phyloP scores from a whole-genome alignment of 2,329 filamentous ascomycete species.

The Calonectria crousiana region DNA sequence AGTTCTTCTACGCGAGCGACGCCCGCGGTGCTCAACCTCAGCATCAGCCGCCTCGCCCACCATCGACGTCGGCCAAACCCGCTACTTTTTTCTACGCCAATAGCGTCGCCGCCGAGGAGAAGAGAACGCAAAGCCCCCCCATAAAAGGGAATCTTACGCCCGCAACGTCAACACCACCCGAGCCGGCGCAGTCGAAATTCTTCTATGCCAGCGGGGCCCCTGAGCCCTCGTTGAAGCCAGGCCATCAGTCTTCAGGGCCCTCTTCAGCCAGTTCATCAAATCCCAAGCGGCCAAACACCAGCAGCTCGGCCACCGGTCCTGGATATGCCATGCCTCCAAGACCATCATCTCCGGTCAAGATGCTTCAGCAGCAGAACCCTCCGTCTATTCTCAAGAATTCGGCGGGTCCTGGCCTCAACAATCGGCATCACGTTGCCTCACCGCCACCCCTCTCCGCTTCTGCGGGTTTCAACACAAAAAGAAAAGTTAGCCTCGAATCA shows the following conservation, averaged over 20 bases:
- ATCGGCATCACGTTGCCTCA: constrained; percentile 50
- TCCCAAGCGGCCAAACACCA: constrained; percentile 58
- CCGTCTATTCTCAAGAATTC: constrained; percentile 37
- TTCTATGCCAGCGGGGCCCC: constrained; percentile 79
- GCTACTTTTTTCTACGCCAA: constrained; percentile 71
- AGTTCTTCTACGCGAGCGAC: constrained; percentile 95
- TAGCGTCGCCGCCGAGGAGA: constrained; percentile 56
- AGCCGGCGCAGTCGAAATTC: constrained; percentile 71
- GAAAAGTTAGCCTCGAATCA: constrained; percentile 58
- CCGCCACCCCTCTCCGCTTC: constrained; percentile 52
- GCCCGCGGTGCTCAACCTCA: constrained; percentile 64
- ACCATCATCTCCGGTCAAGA: constrained; percentile 66
- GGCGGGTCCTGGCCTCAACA: constrained; percentile 30
- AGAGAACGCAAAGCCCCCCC: constrained; percentile 49
- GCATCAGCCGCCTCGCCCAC: constrained; percentile 44
- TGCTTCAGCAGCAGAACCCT: constrained; percentile 36
- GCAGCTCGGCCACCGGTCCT: constrained; percentile 40
- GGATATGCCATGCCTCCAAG: constrained; percentile 49
- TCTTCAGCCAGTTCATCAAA: constrained; percentile 60
- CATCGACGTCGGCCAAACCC: constrained; percentile 58
- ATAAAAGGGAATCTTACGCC: constrained; percentile 49
- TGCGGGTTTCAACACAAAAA: constrained; percentile 46
- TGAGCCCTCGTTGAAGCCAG: constrained; percentile 55
- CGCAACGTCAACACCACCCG: constrained; percentile 50
- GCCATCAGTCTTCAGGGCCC: constrained; percentile 53